Conservation (phyloP, 2,329 filamentous ascomycete species). For the Cladobotryum mycophilum region DNA sequence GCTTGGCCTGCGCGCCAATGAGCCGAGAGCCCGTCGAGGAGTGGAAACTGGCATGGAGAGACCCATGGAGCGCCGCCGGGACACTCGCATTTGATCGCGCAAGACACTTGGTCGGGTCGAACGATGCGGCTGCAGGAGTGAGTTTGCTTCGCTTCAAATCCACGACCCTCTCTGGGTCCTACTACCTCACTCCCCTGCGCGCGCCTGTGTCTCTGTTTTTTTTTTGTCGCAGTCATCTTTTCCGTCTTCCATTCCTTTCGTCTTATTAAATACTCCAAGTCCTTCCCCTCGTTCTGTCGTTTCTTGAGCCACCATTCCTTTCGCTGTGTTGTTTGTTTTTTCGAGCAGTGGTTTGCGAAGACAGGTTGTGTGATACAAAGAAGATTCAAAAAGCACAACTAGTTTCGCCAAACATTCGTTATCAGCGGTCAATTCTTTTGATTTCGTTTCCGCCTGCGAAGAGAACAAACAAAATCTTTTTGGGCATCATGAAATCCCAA, state of each 20-base stretch:
- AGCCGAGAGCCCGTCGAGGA: neutral
- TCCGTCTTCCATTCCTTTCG: neutral
- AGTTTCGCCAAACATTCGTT: no score
- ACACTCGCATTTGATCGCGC: no score
- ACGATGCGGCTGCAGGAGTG: no score
- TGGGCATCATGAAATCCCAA: conserved; percentile 16
- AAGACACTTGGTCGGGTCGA: no score
- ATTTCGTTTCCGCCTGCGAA: neutral
- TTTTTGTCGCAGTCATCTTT: neutral
- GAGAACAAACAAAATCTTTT: neutral
- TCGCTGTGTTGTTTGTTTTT: neutral
- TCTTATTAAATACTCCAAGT: neutral
- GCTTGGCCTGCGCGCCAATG: neutral
- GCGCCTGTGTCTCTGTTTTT: neutral
- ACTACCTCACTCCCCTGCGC: neutral
- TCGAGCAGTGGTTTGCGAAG: neutral
- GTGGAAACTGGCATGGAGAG: no score
- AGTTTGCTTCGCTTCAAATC: neutral
- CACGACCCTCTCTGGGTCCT: neutral
- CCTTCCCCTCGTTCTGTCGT: neutral
- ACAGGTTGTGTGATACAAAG: no score
- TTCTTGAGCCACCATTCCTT: neutral
- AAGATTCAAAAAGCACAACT: no score
- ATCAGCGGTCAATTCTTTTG: neutral
- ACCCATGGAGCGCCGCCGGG: no score